These are phyloP conservation scores for Alliaria petiolata DNA, from an alignment of 345 rosid species.

Conservation along the genomic window DNA sequence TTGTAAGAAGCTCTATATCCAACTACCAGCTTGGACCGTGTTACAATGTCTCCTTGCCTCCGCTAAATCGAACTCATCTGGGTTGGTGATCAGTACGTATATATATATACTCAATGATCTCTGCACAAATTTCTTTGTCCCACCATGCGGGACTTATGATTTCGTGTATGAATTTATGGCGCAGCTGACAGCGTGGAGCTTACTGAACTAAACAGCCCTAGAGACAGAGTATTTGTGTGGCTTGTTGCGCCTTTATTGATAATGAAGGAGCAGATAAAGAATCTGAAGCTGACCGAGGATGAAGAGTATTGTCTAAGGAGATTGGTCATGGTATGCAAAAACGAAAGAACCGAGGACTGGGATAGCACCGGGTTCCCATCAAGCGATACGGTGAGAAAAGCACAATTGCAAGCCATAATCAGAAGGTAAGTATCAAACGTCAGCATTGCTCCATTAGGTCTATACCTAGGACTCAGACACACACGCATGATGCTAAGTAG, in stretches of 20 bases:
- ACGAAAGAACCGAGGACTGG: constrained; percentile 67
- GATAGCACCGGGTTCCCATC: constrained; percentile 55
- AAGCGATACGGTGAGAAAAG: constrained; percentile 51
- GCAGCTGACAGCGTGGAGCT: constrained; percentile 65
- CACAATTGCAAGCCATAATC: constrained; percentile 79
- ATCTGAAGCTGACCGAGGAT: constrained; percentile 44
- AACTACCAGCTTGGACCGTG: constrained; percentile 71
- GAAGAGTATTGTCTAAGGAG: constrained; percentile 58
- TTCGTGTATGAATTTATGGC: background rate
- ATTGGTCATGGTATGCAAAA: constrained; percentile 45
- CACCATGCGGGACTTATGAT: background rate
- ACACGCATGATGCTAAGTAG: background rate
- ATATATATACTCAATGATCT: background rate
- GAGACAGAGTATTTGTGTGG: constrained; percentile 69
- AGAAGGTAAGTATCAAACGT: constrained; percentile 53
- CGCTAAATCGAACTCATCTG: constrained; percentile 58
- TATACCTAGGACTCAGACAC: background rate
- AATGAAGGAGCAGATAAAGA: constrained; percentile 78
- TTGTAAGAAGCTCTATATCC: constrained; percentile 50
- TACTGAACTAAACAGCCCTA: constrained; percentile 52
- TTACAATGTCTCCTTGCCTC: constrained; percentile 68
- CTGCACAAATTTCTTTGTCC: background rate
- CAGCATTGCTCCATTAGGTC: background rate
- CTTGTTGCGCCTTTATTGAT: constrained; percentile 63
- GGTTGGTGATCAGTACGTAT: constrained; percentile 69